Evolutionary conservation across 176 grass and related monocot genomes (phyloP).

Genomic region (Otatea glauca): DNA sequence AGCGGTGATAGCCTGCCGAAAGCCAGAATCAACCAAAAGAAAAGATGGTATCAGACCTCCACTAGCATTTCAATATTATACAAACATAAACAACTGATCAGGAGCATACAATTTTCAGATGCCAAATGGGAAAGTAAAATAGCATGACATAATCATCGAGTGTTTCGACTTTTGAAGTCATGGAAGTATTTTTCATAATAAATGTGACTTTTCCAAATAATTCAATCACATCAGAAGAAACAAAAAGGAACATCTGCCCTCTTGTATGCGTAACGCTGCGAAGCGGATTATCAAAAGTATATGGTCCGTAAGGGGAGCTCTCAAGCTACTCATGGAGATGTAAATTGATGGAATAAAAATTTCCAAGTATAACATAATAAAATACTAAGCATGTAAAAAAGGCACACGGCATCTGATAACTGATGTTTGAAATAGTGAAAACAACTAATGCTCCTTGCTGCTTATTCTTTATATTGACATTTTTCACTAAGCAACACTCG

Average conservation of each 20-base stretch:
- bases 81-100: background rate
- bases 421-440: slow-evolving; percentile 10
- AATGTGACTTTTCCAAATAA: background rate
- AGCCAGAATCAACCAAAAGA: slow-evolving; percentile 27
- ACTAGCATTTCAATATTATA: slow-evolving; percentile 17
- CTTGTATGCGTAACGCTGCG: background rate
- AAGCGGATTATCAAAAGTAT: background rate
- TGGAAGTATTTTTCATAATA: background rate
- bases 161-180: background rate
- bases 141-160: background rate
- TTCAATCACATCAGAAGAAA: slow-evolving; percentile 1
- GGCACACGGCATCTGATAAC: background rate
- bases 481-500: slow-evolving; percentile 26
- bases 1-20: slow-evolving; percentile 79
- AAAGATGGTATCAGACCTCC: slow-evolving; percentile 28
- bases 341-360: background rate
- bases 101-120: background rate
- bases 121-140: background rate
- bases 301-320: background rate
- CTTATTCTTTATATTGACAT: slow-evolving; percentile 26
- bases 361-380: background rate
- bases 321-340: background rate
- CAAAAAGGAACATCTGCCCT: background rate
- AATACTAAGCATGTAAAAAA: slow-evolving; percentile 1
- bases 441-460: background rate